Percentiles rank a stretch among this genome's conserved stretches.
Evolutionary conservation across 2,329 filamentous ascomycete species (phyloP).

Genomic region (Colletotrichum sp.): DNA sequence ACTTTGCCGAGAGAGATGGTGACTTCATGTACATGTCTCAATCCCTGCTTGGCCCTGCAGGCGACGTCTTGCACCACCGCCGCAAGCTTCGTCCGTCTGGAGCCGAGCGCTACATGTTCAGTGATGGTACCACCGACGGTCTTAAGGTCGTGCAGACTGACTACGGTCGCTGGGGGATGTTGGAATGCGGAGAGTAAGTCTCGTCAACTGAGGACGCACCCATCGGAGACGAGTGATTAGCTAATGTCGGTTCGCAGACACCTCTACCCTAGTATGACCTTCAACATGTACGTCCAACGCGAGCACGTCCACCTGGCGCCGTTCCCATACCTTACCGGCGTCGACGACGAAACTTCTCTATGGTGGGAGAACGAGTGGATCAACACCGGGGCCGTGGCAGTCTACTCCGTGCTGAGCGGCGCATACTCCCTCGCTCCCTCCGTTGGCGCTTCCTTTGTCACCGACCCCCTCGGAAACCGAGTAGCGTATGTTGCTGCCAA

Average conservation of each 20-base stretch:
- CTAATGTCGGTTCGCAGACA: not conserved
- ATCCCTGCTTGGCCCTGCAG: slow-evolving; percentile 44
- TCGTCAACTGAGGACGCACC: not conserved
- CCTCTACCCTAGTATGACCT: not conserved
- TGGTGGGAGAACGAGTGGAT: not conserved
- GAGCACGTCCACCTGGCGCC: not conserved
- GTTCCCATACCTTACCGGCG: not conserved
- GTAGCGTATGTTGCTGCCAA: not conserved
- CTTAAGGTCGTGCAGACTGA: slow-evolving; percentile 43
- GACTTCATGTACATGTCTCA: slow-evolving; percentile 51
- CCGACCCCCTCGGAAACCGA: not conserved
- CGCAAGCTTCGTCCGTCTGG: slow-evolving; percentile 59
- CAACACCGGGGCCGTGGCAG: not conserved
- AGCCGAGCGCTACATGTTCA: slow-evolving; percentile 55
- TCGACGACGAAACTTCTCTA: not conserved
- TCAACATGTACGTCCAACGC: slow-evolving; percentile 3
- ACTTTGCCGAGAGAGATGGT: slow-evolving; percentile 42
- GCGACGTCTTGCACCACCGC: slow-evolving; percentile 42
- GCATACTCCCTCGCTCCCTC: not conserved
- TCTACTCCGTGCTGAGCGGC: not conserved
- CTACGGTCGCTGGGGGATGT: slow-evolving; percentile 46
- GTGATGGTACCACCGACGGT: slow-evolving; percentile 44
- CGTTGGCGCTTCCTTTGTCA: not conserved
- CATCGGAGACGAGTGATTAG: not conserved
- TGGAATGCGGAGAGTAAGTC: slow-evolving; percentile 52